Percentiles rank a stretch among this genome's conserved stretches.
Conservation (phyloP, 2,329 filamentous ascomycete genomes). For the Zopfia rhizophila region DNA sequence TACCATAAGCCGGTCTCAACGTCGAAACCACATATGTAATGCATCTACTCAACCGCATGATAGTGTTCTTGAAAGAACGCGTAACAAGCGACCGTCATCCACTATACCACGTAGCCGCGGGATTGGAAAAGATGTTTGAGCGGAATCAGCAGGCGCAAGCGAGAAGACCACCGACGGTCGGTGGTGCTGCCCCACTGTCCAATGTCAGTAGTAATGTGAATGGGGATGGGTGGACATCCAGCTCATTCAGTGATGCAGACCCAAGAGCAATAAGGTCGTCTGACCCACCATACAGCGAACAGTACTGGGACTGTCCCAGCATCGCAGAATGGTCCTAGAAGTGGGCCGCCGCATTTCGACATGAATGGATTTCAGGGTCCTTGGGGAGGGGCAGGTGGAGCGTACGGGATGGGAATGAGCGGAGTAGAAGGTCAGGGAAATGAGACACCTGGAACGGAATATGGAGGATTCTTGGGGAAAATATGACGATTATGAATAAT, state of each 20-base stretch:
- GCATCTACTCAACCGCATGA: conserved; percentile 45
- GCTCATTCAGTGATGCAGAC: no score
- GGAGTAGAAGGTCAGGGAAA: background rate
- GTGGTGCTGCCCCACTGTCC: conserved; percentile 62
- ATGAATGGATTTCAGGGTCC: no score
- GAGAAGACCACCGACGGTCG: conserved; percentile 72
- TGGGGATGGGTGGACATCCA: no score
- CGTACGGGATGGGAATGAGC: conserved; percentile 67
- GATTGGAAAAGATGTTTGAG: conserved; percentile 50
- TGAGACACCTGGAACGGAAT: conserved; percentile 1
- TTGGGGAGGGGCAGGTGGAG: no score
- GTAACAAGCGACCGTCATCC: conserved; percentile 51
- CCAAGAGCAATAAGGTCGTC: no score
- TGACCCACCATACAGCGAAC: no score
- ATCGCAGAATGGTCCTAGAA: no score
- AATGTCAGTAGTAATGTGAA: no score
- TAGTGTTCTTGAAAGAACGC: conserved; percentile 41
- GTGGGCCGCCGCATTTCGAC: no score
- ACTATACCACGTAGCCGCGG: conserved; percentile 50
- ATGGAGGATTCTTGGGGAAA: conserved; percentile 9
- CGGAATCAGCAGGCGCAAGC: conserved; percentile 39
- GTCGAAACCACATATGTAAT: conserved; percentile 46
- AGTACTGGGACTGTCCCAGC: no score
- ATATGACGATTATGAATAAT: conserved; percentile 17
- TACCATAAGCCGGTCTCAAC: conserved; percentile 40